Evolutionary conservation across 2,329 filamentous ascomycete genomes (phyloP), one percentile per base, ranked within the genome.

Genomic region (Claviceps maximensis): DNA sequence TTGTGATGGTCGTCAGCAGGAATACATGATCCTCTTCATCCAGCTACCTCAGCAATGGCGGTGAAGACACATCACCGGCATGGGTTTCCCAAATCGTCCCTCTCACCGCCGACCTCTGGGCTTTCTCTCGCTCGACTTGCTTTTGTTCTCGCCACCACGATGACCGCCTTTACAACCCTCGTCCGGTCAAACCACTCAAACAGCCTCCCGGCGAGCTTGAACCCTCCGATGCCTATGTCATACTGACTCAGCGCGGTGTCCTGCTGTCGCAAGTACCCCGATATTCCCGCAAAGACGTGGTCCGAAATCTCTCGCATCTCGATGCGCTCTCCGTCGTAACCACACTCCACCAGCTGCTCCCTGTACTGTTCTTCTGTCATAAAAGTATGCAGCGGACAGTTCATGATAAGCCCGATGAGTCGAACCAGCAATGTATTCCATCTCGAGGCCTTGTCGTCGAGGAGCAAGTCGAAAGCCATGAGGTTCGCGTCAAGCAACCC

Each of bases 391-490:
- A 69, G 68, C 0, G 78, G 78, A 33, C 73, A 74, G 0, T 71
- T 69, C 59, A 76, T 71, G 17, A 76, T 57, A 23, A 71, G 59
- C 3, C 75, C 75, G 2, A 80, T 55, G 0, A 72, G 15, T 1
- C 69, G 64, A 2, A 77, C 64, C 4, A 68, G 49, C 6, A 73
- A 49, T 0, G 53, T 63, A 27, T 71, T 59, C 31, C 50, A 27
- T 1, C 36, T 21, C 1, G 63, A 61, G 1, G 69, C 66, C 8
- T 56, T 51, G 4, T 64, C 60, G 53, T 65, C 65, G 40, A 72
- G 65, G 2, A 79, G 58, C 1, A 81, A 66, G 54, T 82, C 78
- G 54, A 80, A 81, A 0, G 73, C 76, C 72, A 79, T 77, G 50
- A 77, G 62, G 0, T 74, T 71, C 1, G 77, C 76, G 3, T 67